Conservation (phyloP, 2,329 filamentous ascomycete species). For the Rhynchosporium agropyri region DNA sequence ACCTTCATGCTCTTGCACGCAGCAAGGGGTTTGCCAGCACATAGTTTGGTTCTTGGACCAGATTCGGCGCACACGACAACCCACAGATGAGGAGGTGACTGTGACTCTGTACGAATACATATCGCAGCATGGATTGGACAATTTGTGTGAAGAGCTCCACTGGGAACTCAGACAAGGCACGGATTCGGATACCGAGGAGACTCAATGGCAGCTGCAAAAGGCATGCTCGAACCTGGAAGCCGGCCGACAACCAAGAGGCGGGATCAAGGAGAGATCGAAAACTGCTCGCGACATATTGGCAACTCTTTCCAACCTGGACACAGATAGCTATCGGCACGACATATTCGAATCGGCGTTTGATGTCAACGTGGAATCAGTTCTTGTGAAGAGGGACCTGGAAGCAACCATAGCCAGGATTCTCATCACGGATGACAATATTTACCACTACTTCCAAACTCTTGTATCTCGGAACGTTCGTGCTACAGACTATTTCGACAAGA, state of each 20-base stretch:
- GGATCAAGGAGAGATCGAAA: slow-evolving; percentile 28
- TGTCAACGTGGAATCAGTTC: slow-evolving; percentile 27
- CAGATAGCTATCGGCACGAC: slow-evolving; percentile 33
- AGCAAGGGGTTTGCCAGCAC: slow-evolving; percentile 32
- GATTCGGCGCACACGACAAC: slow-evolving; percentile 23
- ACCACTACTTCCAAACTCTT: slow-evolving; percentile 33
- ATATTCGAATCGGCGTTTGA: slow-evolving; percentile 33
- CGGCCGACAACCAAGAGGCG: slow-evolving; percentile 26
- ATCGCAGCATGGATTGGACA: slow-evolving; percentile 31
- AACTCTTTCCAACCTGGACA: slow-evolving; percentile 31
- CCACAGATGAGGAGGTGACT: slow-evolving; percentile 1
- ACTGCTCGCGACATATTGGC: slow-evolving; percentile 39
- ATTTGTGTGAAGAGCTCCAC: slow-evolving; percentile 35
- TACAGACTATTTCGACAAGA: slow-evolving; percentile 36
- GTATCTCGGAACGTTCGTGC: slow-evolving; percentile 34
- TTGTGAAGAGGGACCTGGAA: slow-evolving; percentile 34
- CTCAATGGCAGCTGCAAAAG: slow-evolving; percentile 37
- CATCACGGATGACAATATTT: slow-evolving; percentile 34
- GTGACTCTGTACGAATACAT: slow-evolving; percentile 34
- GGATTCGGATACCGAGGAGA: slow-evolving; percentile 30
- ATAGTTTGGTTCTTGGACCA: slow-evolving; percentile 36
- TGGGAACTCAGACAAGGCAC: slow-evolving; percentile 37
- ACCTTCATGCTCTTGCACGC: slow-evolving; percentile 33
- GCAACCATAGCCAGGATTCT: slow-evolving; percentile 37
- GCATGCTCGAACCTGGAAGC: slow-evolving; percentile 18